Evolutionary conservation across 257 asterid genomes (phyloP).

Genomic region (Forsythia viridissima): DNA sequence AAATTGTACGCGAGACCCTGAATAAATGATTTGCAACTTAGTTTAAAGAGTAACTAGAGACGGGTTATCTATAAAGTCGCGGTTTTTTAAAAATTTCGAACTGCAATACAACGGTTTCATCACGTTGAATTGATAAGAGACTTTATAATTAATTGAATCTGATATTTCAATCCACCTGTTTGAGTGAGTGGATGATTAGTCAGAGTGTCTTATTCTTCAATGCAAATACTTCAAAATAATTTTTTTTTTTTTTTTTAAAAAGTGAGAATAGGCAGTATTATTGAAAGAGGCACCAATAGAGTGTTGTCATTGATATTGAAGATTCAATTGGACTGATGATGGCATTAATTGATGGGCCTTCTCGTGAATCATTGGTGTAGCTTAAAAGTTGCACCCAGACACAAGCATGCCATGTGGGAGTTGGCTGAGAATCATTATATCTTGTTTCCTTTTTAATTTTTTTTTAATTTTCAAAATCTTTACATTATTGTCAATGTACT

Average conservation of each 20-base stretch:
- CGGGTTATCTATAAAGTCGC: too few relatives aligned
- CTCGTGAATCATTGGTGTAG: conserved; percentile 13
- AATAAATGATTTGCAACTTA: too few relatives aligned
- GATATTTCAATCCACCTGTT: background rate
- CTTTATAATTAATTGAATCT: background rate
- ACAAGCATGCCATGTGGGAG: conserved; percentile 19
- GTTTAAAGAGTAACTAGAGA: too few relatives aligned
- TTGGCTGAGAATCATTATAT: background rate
- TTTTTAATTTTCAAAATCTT: too few relatives aligned
- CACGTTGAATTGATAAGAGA: background rate
- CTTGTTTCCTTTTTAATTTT: background rate
- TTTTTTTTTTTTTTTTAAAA: background rate
- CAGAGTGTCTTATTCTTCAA: background rate
- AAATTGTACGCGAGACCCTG: background rate
- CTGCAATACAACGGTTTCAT: background rate
- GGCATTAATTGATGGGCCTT: background rate
- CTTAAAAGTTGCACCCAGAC: conserved; percentile 6
- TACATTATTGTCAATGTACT: too few relatives aligned
- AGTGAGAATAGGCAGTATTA: background rate
- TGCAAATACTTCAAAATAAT: background rate
- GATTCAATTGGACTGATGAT: background rate
- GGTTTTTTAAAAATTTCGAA: too few relatives aligned
- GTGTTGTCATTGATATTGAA: background rate
- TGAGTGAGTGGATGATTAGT: background rate
- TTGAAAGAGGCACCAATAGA: background rate